A percentile compares a stretch with the other conserved stretches of the same genome.
phyloP scores from a whole-genome alignment of 116 monocot species.

The Cymodocea nodosa region DNA sequence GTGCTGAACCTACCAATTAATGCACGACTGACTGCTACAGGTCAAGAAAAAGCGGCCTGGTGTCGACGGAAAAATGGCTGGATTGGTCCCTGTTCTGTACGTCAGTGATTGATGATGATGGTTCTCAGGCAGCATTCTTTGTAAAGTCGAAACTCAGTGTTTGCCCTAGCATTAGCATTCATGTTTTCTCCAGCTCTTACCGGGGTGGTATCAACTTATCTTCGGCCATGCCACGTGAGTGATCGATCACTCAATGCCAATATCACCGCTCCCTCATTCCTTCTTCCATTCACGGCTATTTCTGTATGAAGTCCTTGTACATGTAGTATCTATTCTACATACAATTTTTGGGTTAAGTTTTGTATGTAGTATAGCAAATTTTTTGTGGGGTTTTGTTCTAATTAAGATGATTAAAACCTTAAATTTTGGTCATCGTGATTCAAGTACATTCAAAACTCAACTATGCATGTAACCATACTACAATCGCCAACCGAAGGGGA shows the following conservation, averaged over 20 bases:
- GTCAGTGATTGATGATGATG: constrained; percentile 42
- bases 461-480: too few species aligned
- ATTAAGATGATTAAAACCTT: too few species aligned
- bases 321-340: too few species aligned
- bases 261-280: neutral
- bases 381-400: too few species aligned
- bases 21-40: constrained; percentile 21
- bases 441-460: too few species aligned
- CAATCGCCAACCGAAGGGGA: too few species aligned
- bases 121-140: constrained; percentile 1
- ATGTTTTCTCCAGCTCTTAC: neutral
- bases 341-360: too few species aligned
- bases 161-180: neutral
- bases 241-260: neutral
- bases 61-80: constrained; percentile 87
- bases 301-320: too few species aligned
- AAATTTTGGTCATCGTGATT: too few species aligned
- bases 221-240: neutral
- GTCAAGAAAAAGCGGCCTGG: constrained; percentile 93
- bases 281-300: neutral
- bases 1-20: neutral
- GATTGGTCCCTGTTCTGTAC: constrained; percentile 93
- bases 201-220: neutral
- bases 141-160: neutral
- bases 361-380: too few species aligned